phyloP scores from a whole-genome alignment of 2,329 filamentous ascomycete species.

The Dactylonectria estremocensis region DNA sequence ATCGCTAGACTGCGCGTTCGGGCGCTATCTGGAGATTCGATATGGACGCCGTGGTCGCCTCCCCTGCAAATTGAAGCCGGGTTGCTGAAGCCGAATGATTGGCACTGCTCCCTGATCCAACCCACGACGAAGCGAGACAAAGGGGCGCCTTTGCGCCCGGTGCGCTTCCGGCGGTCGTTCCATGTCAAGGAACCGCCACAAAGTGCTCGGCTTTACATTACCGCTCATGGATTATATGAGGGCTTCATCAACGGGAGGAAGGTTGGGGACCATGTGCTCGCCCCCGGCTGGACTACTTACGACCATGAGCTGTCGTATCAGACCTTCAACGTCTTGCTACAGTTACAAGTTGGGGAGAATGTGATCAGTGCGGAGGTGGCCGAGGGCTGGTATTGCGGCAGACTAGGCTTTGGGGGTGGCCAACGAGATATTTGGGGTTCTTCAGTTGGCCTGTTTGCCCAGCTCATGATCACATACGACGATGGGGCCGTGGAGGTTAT shows the following conservation, averaged over 20 bases:
- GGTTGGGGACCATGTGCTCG: conserved; percentile 58
- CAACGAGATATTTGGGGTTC: conserved; percentile 53
- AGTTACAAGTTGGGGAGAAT: conserved; percentile 56
- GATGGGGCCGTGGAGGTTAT: neutral
- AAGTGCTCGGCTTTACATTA: conserved; percentile 57
- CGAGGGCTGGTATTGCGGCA: conserved; percentile 64
- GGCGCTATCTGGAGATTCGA: neutral
- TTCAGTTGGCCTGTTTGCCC: conserved; percentile 54
- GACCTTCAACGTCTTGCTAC: conserved; percentile 63
- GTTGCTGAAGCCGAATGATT: neutral
- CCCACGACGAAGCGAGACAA: neutral
- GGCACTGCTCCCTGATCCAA: neutral
- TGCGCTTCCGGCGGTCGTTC: neutral
- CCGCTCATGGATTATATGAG: conserved; percentile 61
- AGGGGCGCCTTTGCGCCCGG: neutral
- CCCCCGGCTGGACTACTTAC: conserved; percentile 68
- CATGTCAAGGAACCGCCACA: neutral
- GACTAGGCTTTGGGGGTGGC: conserved; percentile 47
- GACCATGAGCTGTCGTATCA: conserved; percentile 65
- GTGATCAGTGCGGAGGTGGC: conserved; percentile 59
- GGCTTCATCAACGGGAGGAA: conserved; percentile 61
- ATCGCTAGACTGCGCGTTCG: neutral
- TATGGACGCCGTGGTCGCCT: neutral
- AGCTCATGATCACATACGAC: conserved; percentile 51
- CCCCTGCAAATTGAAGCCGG: neutral